phyloP scores from a whole-genome alignment of 306 rosid species.

The Cucumis hystrix region DNA sequence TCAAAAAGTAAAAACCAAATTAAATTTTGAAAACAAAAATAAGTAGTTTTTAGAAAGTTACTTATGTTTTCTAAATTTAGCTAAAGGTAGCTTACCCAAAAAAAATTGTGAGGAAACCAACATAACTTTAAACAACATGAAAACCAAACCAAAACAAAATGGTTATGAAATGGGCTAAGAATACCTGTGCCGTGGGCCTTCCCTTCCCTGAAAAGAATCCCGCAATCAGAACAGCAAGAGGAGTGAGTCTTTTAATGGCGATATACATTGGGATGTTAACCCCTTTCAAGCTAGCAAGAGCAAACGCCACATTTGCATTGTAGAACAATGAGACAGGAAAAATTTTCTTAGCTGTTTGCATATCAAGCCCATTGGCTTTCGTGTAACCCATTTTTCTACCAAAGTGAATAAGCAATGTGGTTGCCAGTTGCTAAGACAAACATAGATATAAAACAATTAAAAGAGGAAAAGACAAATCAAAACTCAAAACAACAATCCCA shows the following conservation, averaged over 20 bases:
- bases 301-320: conserved; percentile 93
- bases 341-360: conserved; percentile 60
- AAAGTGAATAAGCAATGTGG: conserved; percentile 55
- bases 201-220: conserved; percentile 69
- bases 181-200: conserved; percentile 63
- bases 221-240: conserved; percentile 76
- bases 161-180: background rate
- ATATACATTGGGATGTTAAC: conserved; percentile 96
- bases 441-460: background rate
- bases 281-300: conserved; percentile 95
- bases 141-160: too few species aligned
- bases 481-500: background rate
- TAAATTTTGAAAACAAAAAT: too few species aligned
- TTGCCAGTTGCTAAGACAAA: conserved; percentile 58
- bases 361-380: conserved; percentile 46
- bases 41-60: too few species aligned
- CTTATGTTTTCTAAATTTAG: too few species aligned
- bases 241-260: conserved; percentile 96
- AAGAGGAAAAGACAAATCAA: background rate
- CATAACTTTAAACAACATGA: too few species aligned
- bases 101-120: too few species aligned
- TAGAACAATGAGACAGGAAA: conserved; percentile 73
- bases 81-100: too few species aligned
- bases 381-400: conserved; percentile 66
- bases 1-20: too few species aligned